Evolutionary conservation across 2,329 filamentous ascomycete genomes (phyloP).

Genomic region (Neonectria magnoliae): DNA sequence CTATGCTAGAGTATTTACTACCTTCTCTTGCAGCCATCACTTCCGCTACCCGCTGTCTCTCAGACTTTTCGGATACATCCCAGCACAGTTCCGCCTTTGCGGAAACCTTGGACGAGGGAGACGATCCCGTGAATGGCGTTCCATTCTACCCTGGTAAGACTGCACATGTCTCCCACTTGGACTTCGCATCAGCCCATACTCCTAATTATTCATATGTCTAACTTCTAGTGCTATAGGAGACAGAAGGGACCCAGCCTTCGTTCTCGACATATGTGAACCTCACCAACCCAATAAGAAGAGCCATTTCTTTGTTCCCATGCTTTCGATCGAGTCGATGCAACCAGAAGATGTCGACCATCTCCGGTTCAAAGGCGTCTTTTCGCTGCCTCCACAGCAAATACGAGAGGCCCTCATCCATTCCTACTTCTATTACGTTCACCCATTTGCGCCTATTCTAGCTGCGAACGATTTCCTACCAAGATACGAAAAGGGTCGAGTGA

Average conservation of each 20-base stretch:
- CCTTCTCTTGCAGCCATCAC: not conserved
- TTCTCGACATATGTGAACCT: slow-evolving; percentile 17
- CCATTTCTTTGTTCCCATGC: slow-evolving; percentile 24
- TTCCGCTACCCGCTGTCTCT: not conserved
- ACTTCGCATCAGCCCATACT: too few species aligned
- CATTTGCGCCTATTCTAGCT: slow-evolving; percentile 38
- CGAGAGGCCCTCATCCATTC: slow-evolving; percentile 27
- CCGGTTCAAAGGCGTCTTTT: slow-evolving; percentile 30
- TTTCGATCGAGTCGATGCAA: slow-evolving; percentile 12
- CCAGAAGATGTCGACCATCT: slow-evolving; percentile 27
- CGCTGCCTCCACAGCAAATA: slow-evolving; percentile 23
- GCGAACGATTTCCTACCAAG: slow-evolving; percentile 28
- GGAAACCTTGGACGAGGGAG: not conserved
- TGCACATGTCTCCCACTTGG: not conserved
- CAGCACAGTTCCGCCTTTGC: slow-evolving; percentile 12
- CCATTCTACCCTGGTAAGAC: slow-evolving; percentile 17
- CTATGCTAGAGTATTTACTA: not conserved
- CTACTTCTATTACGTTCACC: slow-evolving; percentile 43
- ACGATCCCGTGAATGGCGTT: not conserved
- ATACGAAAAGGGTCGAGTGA: slow-evolving; percentile 25
- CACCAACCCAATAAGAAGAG: slow-evolving; percentile 3
- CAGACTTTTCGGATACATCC: not conserved
- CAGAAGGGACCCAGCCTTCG: slow-evolving; percentile 12
- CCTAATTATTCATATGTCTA: not conserved
- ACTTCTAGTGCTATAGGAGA: not conserved